Percentiles rank a stretch among this genome's conserved stretches.
phyloP scores from a whole-genome alignment of 257 asterid species.

The Nicotiana undulata region DNA sequence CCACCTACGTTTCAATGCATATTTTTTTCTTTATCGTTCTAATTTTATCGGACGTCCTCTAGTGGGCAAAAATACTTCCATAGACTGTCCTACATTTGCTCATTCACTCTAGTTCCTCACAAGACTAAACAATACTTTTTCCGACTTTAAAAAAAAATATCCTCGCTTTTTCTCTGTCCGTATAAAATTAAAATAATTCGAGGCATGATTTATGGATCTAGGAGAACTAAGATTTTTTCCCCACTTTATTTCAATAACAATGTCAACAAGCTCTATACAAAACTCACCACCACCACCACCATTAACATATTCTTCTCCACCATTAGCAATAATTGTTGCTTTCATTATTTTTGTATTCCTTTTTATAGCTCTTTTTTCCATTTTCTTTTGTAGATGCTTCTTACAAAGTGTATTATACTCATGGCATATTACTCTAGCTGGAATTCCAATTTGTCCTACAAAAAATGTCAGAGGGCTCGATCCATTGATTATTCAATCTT shows the following conservation, averaged over 20 bases:
- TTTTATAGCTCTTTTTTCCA: slow-evolving; percentile 56
- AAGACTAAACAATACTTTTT: background rate
- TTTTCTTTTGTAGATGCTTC: slow-evolving; percentile 66
- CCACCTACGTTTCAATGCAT: too few relatives aligned
- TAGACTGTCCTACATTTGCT: background rate
- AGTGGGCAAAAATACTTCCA: background rate
- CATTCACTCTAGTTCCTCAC: background rate
- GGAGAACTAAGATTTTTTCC: background rate
- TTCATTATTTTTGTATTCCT: slow-evolving; percentile 47
- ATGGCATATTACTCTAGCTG: slow-evolving; percentile 35
- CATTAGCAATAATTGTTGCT: slow-evolving; percentile 45
- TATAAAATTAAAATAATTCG: background rate
- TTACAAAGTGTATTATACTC: slow-evolving; percentile 46
- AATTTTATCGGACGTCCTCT: too few relatives aligned
- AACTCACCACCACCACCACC: background rate
- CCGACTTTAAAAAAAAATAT: too few relatives aligned
- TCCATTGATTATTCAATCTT: slow-evolving; percentile 43
- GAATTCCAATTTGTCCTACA: slow-evolving; percentile 22
- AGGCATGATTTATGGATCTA: background rate
- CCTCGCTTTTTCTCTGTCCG: background rate
- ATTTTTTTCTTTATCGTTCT: too few relatives aligned
- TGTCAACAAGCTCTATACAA: background rate
- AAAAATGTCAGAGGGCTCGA: slow-evolving; percentile 45
- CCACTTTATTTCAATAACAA: background rate
- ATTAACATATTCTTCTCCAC: slow-evolving; percentile 34